Percentiles rank a stretch among this genome's conserved stretches.
These are phyloP conservation scores for Aphanomyces astaci DNA, from an alignment of 352 stramenopile species.

Conservation along the genomic window DNA sequence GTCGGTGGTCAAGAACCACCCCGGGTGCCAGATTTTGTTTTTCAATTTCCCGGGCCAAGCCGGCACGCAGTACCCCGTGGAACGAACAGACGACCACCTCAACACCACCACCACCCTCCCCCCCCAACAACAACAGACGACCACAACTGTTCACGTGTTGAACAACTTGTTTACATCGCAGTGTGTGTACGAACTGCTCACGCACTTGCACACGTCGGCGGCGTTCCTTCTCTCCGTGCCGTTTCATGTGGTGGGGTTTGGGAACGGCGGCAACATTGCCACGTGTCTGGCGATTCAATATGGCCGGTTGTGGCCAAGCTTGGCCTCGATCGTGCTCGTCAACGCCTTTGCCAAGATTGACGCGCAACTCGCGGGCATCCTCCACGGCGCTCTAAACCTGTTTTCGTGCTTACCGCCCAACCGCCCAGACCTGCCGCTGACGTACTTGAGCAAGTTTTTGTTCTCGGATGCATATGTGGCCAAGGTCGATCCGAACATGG, in stretches of 20 bases:
- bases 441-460: conserved; percentile 87
- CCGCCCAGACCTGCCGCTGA: conserved; percentile 77
- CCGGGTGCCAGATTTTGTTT: conserved; percentile 76
- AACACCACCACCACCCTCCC: neutral
- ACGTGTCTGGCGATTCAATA: conserved; percentile 53
- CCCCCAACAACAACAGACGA: conserved; percentile 23
- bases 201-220: conserved; percentile 57
- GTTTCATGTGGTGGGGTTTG: conserved; percentile 86
- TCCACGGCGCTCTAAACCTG: conserved; percentile 76
- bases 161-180: conserved; percentile 86
- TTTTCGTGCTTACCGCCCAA: conserved; percentile 73
- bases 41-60: conserved; percentile 90
- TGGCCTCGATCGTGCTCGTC: conserved; percentile 71
- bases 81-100: too few species aligned
- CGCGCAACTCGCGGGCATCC: conserved; percentile 57
- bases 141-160: conserved; percentile 31
- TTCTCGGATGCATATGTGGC: conserved; percentile 86
- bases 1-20: conserved; percentile 60
- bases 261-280: conserved; percentile 83
- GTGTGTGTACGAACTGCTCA: conserved; percentile 77
- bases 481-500: conserved; percentile 79
- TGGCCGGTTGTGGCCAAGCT: conserved; percentile 29
- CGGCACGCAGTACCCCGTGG: conserved; percentile 44
- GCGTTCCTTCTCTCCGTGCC: conserved; percentile 61
- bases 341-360: conserved; percentile 82